Evolutionary conservation across 1,284 basidiomycete genomes (phyloP).

Genomic region (Serendipita sp.): DNA sequence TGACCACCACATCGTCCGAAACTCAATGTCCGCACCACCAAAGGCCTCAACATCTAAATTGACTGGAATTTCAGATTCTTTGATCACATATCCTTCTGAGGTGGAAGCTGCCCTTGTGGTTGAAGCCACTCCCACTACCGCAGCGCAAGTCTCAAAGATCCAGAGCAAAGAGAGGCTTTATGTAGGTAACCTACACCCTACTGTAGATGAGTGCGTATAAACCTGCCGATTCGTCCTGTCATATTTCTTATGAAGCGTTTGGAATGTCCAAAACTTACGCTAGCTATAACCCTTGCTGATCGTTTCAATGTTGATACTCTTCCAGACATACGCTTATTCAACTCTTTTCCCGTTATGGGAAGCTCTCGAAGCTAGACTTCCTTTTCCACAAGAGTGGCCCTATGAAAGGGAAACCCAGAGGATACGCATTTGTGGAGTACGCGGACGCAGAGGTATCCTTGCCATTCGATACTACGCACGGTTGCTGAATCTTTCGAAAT

Average conservation of each 20-base stretch:
- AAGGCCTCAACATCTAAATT: neutral
- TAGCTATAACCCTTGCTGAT: neutral
- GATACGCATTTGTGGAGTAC: constrained; percentile 91
- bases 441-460: constrained; percentile 60
- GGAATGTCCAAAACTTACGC: neutral
- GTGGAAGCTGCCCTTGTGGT: neutral
- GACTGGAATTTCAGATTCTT: neutral
- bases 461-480: constrained; percentile 9
- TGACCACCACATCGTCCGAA: neutral
- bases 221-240: neutral
- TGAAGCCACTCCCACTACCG: neutral
- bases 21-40: neutral
- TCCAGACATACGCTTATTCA: constrained; percentile 73
- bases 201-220: constrained; percentile 71
- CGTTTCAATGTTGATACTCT: neutral
- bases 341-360: constrained; percentile 82
- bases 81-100: neutral
- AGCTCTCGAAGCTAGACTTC: constrained; percentile 83
- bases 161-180: constrained; percentile 61
- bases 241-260: neutral
- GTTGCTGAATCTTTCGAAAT: constrained; percentile 16
- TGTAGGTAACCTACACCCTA: constrained; percentile 78
- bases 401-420: constrained; percentile 80
- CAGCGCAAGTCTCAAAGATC: neutral
- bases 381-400: constrained; percentile 88